Base-by-base conservation (phyloP, 1,284 basidiomycete genomes). In the Leccinum proliferum region DNA sequence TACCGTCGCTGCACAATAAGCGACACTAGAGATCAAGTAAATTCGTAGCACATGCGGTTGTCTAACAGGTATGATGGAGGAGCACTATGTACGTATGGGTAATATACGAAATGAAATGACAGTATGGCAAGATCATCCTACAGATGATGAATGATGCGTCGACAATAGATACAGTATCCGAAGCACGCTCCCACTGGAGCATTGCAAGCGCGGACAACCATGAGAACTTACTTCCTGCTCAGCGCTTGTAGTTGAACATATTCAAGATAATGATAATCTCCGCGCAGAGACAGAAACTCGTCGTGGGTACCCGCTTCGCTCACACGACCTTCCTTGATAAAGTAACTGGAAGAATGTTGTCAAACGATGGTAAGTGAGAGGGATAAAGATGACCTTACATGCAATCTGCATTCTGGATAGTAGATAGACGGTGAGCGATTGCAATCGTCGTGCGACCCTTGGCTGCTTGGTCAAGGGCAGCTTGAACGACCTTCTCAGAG, bases 401-500 rank as follows among this genome's bases (percentile, higher is more conserved):
- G 77, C 88, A 81, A 75, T 98, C 90, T 14, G 95, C 94, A 69
- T 94, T 92, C 75, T 97, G 93, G 68, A 98, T 98, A 0, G 94
- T 96, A 12, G 91, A 93, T 59, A 98, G 77, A 61, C 96, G 84
- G 77, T 98, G 96, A 1, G 96, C 96, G 69, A 98, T 96, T n/a
- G 94, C 92, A 66, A 95, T 90, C 2, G 93, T 95, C 14, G 94
- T 94, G 62, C 94, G 83, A 29, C 94, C 95, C 76, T 87, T 91
- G 2, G 94, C 87, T 5, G 95, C 96, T 70, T 88, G 84, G 76
- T 99, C 96, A 29, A 99, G 83, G 0, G 96, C 96, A 21, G 87
- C 88, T 72, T 99, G 96, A 6, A 99, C 96, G 55, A 98, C 88
- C 73, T 91, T 92, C 77, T 99, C 97, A 37, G 92, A 94, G 68